Evolutionary conservation across 805 yeast species (phyloP).

Genomic region (Candida peoriensis): DNA sequence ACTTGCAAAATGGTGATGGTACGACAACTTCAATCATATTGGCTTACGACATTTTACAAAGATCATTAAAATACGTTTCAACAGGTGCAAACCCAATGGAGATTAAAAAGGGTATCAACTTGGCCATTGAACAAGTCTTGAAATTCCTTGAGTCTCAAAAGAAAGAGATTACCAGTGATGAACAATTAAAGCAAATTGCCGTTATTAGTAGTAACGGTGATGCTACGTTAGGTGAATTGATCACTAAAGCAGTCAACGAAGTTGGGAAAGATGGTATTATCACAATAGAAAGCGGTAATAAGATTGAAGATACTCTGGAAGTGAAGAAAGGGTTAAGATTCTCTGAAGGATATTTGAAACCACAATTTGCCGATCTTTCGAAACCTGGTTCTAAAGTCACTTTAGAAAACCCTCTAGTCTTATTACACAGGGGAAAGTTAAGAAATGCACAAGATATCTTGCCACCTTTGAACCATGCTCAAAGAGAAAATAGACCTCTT

Average conservation of each 20-base stretch:
- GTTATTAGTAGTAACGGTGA: conserved; percentile 98
- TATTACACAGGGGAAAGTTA: conserved; percentile 38
- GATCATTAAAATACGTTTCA: conserved; percentile 93
- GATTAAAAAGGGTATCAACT: conserved; percentile 93
- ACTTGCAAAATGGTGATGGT: conserved; percentile 98
- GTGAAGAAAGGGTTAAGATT: conserved; percentile 98
- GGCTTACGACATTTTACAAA: conserved; percentile 93
- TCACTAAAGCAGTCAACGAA: conserved; percentile 96
- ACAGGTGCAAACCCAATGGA: conserved; percentile 99
- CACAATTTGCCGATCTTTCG: conserved; percentile 77
- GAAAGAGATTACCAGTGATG: conserved; percentile 89
- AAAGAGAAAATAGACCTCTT: conserved; percentile 89
- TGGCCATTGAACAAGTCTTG: conserved; percentile 93
- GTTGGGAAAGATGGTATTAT: conserved; percentile 99
- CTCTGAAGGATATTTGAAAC: conserved; percentile 95
- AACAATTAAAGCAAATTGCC: conserved; percentile 97
- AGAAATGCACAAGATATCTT: conserved; percentile 46
- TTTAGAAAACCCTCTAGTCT: conserved; percentile 85
- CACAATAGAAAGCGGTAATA: conserved; percentile 96
- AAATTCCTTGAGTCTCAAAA: conserved; percentile 77
- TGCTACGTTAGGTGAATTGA: conserved; percentile 79
- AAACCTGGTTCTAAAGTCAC: conserved; percentile 90
- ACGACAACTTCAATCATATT: conserved; percentile 96
- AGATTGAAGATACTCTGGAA: conserved; percentile 92
- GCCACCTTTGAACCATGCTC: conserved; percentile 90